Percentiles rank a stretch among this genome's conserved stretches.
These are phyloP conservation scores for Suillus sp. DNA, from an alignment of 768 basidiomycete species.

Conservation along the genomic window DNA sequence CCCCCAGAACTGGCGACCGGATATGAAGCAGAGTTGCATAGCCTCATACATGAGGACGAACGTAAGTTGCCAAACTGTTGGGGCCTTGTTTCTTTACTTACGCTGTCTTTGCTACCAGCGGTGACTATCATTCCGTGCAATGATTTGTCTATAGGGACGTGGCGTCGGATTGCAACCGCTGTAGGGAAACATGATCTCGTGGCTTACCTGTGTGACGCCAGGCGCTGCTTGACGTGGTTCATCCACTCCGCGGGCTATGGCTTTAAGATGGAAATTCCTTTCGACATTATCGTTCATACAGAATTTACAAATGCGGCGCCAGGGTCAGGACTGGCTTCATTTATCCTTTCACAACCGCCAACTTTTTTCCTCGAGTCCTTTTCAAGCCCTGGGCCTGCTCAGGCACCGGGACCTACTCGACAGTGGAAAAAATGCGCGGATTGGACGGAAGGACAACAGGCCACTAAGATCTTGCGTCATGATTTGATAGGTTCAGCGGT, in stretches of 20 bases:
- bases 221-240: slow-evolving; percentile 75
- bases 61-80: slow-evolving; percentile 47
- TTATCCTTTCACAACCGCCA: slow-evolving; percentile 68
- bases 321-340: slow-evolving; percentile 59
- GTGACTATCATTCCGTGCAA: slow-evolving; percentile 77
- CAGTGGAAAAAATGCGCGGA: slow-evolving; percentile 69
- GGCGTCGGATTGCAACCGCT: slow-evolving; percentile 70
- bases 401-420: slow-evolving; percentile 34
- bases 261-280: slow-evolving; percentile 87
- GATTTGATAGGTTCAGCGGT: slow-evolving; percentile 63
- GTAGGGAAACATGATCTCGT: slow-evolving; percentile 64
- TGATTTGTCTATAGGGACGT: slow-evolving; percentile 73
- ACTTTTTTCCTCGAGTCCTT: slow-evolving; percentile 65
- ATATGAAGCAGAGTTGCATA: slow-evolving; percentile 61
- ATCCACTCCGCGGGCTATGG: slow-evolving; percentile 70
- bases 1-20: slow-evolving; percentile 54
- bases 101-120: slow-evolving; percentile 40
- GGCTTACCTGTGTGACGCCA: slow-evolving; percentile 71
- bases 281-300: slow-evolving; percentile 59
- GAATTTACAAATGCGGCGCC: slow-evolving; percentile 57
- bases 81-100: neutral
- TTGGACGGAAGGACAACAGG: slow-evolving; percentile 78
- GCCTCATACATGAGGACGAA: slow-evolving; percentile 74
- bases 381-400: slow-evolving; percentile 31
- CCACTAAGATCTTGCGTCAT: slow-evolving; percentile 63